phyloP scores from a whole-genome alignment of 495 filamentous ascomycete species.

The Lineolata rhizophorae region DNA sequence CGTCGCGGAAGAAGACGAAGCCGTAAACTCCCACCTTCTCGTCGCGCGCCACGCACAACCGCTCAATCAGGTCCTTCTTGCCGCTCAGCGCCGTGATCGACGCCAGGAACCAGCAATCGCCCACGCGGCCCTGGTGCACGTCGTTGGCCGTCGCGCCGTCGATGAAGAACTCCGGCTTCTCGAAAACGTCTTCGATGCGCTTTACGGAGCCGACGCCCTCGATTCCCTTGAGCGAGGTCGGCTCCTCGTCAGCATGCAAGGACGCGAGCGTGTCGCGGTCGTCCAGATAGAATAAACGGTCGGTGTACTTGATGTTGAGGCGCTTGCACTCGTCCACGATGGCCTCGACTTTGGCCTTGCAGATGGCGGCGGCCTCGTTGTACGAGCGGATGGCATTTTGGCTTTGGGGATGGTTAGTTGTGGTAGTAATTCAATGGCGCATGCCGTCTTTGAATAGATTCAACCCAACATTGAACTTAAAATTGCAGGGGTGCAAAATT shows the following conservation, averaged over 20 bases:
- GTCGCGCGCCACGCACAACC: conserved; percentile 61
- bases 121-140: conserved; percentile 54
- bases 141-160: conserved; percentile 61
- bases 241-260: background rate
- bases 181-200: conserved; percentile 45
- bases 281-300: conserved; percentile 75
- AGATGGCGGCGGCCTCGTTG: conserved; percentile 50
- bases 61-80: conserved; percentile 54
- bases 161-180: conserved; percentile 58
- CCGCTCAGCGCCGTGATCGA: conserved; percentile 67
- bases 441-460: too few species aligned
- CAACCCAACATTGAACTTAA: too few species aligned
- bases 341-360: conserved; percentile 50
- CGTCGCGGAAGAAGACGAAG: conserved; percentile 80
- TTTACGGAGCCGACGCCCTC: conserved; percentile 4
- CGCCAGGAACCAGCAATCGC: conserved; percentile 84
- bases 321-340: conserved; percentile 65
- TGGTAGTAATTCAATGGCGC: too few species aligned
- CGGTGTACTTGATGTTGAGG: conserved; percentile 75
- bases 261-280: conserved; percentile 7
- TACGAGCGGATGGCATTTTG: conserved; percentile 40
- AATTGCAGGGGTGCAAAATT: too few species aligned
- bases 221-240: conserved; percentile 9
- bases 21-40: conserved; percentile 76
- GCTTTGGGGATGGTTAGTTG: too few species aligned